phyloP scores from a whole-genome alignment of 768 basidiomycete genomes.

The Serendipita vermifera region DNA sequence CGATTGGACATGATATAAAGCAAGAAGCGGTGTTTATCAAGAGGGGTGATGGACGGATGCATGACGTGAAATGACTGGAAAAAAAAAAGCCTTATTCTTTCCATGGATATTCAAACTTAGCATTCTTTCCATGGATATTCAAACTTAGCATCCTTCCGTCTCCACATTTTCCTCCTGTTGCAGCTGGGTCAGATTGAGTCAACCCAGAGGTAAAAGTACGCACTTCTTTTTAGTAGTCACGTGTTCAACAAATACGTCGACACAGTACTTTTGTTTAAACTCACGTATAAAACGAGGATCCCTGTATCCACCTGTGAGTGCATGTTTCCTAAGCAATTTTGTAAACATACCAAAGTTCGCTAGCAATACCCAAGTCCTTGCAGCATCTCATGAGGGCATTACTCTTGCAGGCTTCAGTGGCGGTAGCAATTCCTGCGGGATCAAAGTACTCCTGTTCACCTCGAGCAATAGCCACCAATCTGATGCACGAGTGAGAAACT shows the following conservation, averaged over 20 bases:
- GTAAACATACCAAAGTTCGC: constrained; percentile 75
- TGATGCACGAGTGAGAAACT: constrained; percentile 25
- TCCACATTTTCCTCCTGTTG: constrained; percentile 78
- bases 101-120: not conserved
- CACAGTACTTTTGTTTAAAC: constrained; percentile 73
- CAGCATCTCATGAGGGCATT: constrained; percentile 97
- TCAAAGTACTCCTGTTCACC: constrained; percentile 98
- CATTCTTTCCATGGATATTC: constrained; percentile 83
- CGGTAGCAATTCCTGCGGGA: constrained; percentile 77
- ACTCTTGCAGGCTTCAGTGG: constrained; percentile 88
- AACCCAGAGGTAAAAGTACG: constrained; percentile 22
- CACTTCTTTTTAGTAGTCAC: constrained; percentile 81
- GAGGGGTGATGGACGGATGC: not conserved
- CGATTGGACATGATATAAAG: constrained; percentile 9
- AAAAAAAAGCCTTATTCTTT: constrained; percentile 5
- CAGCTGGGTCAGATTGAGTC: not conserved
- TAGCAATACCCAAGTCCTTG: constrained; percentile 91
- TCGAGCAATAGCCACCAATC: constrained; percentile 78
- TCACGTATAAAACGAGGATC: constrained; percentile 91
- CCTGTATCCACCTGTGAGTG: constrained; percentile 31
- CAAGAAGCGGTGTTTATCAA: not conserved
- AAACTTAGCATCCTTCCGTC: constrained; percentile 76
- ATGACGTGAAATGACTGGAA: not conserved
- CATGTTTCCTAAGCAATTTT: no score
- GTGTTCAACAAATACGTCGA: constrained; percentile 81